Percentiles rank a stretch among this genome's conserved stretches.
Conservation (phyloP, 768 basidiomycete species). For the Mrakia hoshinonis region DNA sequence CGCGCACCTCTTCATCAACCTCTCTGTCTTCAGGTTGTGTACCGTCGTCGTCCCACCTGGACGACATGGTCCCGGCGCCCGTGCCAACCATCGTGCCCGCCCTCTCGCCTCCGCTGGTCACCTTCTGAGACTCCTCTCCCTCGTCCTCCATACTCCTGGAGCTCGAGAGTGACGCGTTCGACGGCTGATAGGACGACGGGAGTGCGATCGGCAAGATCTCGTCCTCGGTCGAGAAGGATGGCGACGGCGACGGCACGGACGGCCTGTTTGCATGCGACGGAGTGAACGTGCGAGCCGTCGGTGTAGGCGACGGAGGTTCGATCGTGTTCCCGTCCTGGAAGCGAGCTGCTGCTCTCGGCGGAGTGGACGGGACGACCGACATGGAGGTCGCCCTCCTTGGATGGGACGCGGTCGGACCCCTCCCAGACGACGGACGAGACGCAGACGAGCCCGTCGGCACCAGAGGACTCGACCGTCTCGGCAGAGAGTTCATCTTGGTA, state of each 20-base stretch:
- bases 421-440: not conserved
- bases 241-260: not conserved
- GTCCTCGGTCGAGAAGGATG: not conserved
- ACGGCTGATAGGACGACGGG: not conserved
- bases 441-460: not conserved
- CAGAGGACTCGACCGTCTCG: not conserved
- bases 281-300: not conserved
- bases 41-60: constrained; percentile 57
- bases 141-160: not conserved
- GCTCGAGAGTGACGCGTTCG: not conserved
- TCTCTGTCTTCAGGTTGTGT: constrained; percentile 55
- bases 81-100: not conserved
- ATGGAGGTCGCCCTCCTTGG: not conserved
- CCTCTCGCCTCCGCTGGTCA: not conserved
- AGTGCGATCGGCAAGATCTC: not conserved
- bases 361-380: not conserved
- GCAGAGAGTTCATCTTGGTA: not conserved
- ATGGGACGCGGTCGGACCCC: not conserved
- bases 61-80: not conserved
- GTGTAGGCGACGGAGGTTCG: not conserved
- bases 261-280: not conserved
- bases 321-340: not conserved
- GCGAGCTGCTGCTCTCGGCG: not conserved
- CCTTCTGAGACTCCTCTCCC: not conserved
- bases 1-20: constrained; percentile 64